phyloP scores from a whole-genome alignment of 75 land plant genomes.

The Pinus albicaulis region DNA sequence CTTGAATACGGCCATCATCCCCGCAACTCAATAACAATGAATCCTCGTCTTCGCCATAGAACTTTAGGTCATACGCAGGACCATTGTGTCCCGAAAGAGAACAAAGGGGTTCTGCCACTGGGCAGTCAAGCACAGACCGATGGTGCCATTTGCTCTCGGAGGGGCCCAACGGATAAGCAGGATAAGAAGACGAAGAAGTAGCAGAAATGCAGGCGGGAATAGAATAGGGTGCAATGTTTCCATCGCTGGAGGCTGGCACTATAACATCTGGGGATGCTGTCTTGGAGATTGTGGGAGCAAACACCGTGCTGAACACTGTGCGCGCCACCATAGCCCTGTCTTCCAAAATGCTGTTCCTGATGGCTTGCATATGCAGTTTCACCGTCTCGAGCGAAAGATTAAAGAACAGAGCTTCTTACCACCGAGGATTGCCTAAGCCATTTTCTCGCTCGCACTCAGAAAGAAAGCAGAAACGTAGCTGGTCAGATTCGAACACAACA shows the following conservation, averaged over 20 bases:
- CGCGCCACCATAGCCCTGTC: conserved; percentile 50
- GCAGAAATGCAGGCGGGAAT: conserved; percentile 42
- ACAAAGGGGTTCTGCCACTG: too few relatives aligned
- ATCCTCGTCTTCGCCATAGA: conserved; percentile 47
- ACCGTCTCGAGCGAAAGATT: too few relatives aligned
- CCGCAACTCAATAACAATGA: conserved; percentile 57
- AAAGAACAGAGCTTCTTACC: too few relatives aligned
- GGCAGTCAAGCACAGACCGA: too few relatives aligned
- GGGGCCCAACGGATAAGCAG: too few relatives aligned
- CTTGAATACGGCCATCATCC: conserved; percentile 77
- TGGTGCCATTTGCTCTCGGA: too few relatives aligned
- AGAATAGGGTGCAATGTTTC: conserved; percentile 60
- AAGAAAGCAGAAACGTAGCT: too few relatives aligned
- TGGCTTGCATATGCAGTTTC: not conserved
- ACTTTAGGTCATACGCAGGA: conserved; percentile 71
- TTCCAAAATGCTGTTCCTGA: conserved; percentile 28
- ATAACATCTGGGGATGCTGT: conserved; percentile 44
- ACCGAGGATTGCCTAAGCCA: too few relatives aligned
- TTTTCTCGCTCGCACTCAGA: too few relatives aligned
- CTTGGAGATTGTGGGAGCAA: conserved; percentile 35
- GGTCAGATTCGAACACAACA: too few relatives aligned
- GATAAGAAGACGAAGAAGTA: conserved; percentile 25
- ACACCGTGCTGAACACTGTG: conserved; percentile 58
- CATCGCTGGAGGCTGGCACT: conserved; percentile 73
- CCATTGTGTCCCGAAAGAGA: conserved; percentile 46